Conservation (phyloP, 495 filamentous ascomycete genomes). For the Aspergillus diversus region DNA sequence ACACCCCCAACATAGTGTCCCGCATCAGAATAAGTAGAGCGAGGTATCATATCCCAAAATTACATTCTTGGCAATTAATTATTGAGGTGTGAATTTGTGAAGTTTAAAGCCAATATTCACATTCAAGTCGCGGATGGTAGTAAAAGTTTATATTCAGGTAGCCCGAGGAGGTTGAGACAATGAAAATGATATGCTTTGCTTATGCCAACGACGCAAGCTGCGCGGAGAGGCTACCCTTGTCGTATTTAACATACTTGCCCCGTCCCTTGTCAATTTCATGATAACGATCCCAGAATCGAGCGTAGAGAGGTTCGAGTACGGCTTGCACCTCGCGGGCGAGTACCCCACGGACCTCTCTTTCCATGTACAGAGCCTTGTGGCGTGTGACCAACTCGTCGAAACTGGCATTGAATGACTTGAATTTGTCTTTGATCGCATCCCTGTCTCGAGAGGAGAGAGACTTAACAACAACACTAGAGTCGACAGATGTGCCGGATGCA, state of each 20-base stretch:
- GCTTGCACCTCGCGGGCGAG: conserved; percentile 81
- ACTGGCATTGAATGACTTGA: conserved; percentile 82
- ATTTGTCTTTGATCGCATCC: conserved; percentile 95
- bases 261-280: conserved; percentile 96
- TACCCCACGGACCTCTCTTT: conserved; percentile 80
- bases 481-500: conserved; percentile 66
- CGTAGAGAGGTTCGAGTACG: conserved; percentile 92
- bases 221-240: conserved; percentile 66
- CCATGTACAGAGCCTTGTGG: conserved; percentile 82
- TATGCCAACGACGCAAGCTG: conserved; percentile 45
- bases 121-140: too few relatives aligned
- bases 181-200: neutral
- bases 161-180: neutral
- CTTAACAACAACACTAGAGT: conserved; percentile 82
- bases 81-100: neutral
- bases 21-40: neutral
- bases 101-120: neutral
- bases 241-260: conserved; percentile 97
- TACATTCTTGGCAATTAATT: neutral
- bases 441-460: conserved; percentile 83
- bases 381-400: conserved; percentile 85
- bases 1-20: neutral
- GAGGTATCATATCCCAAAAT: neutral
- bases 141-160: neutral
- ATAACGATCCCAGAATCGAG: conserved; percentile 94